Percentiles rank a stretch among this genome's conserved stretches.
Conservation (phyloP, 2,329 filamentous ascomycete genomes). For the Keithomyces neogunnii region DNA sequence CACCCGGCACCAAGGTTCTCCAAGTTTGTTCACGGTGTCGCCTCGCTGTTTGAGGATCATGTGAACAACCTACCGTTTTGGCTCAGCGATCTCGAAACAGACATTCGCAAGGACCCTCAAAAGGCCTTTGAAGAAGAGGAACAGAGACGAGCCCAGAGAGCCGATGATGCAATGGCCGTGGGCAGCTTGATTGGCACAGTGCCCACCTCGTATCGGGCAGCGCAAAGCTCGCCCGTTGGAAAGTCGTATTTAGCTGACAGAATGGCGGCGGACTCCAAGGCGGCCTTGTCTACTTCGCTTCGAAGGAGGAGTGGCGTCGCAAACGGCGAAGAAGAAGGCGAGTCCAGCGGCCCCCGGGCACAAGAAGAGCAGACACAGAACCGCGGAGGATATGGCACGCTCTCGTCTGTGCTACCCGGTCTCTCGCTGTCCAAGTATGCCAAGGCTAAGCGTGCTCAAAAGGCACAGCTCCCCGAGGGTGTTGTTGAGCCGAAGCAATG, state of each 20-base stretch:
- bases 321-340: conserved; percentile 26
- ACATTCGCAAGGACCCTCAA: conserved; percentile 90
- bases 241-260: conserved; percentile 56
- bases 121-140: conserved; percentile 88
- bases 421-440: conserved; percentile 78
- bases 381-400: conserved; percentile 37
- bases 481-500: conserved; percentile 78
- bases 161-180: conserved; percentile 81
- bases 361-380: conserved; percentile 19
- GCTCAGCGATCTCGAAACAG: conserved; percentile 82
- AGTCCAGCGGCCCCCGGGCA: conserved; percentile 20
- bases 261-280: conserved; percentile 37
- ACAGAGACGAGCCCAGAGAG: conserved; percentile 68
- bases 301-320: conserved; percentile 16
- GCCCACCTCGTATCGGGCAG: conserved; percentile 45
- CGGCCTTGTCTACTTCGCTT: conserved; percentile 19
- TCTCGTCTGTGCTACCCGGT: conserved; percentile 69
- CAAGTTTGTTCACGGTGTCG: conserved; percentile 92
- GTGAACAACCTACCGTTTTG: conserved; percentile 96
- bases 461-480: conserved; percentile 64
- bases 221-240: conserved; percentile 57
- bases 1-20: conserved; percentile 86
- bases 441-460: conserved; percentile 41
- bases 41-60: conserved; percentile 86
- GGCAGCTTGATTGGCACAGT: conserved; percentile 71